Evolutionary conservation across 805 yeast species (phyloP), one percentile per base, ranked within the genome.

Genomic region (Lachancea thermotolerans): DNA sequence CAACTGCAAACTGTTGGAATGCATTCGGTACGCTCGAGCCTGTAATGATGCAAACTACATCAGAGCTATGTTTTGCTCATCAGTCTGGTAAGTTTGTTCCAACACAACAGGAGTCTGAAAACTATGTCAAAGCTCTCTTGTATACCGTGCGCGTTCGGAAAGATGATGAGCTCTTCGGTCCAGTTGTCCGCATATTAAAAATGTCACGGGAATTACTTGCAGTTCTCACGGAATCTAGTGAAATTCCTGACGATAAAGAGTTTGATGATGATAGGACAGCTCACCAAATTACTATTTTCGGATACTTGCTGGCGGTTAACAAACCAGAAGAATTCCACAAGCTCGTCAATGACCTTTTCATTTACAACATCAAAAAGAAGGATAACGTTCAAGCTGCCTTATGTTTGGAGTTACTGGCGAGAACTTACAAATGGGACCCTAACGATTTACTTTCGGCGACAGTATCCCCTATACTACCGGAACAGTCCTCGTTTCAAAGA

Each of bases 211-310:
- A 78, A 18, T 85, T 85, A 63, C 65, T 86, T 47, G 78, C 73
- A 44, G 77, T 79, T 12, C 71, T 85, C 56, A 73, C 78, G 49
- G 87, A 85, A 55, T 75, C 84, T 54, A 77, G 77, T 54, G 74
- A 77, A 47, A 87, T 88, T 46, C 96, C 96, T 11, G 74, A 73
- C 39, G 89, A 89, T 15, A 81, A 81, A 35, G 95, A 87, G 57
- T 89, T 84, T 63, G 91, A 85, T 55, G 91, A 85, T 60, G 96
- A 88, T 63, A 72, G 95, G 57, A 81, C 89, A 4, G 83, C 85
- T 75, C 85, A 83, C 59, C 78, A 79, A 48, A 71, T 88, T 58
- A 83, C 82, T 55, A 81, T 87, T 56, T 77, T 85, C 50, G 81
- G 88, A 35, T 86, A 78, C 65, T 71, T 88, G 62, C 76, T 82